phyloP scores from a whole-genome alignment of 2,329 filamentous ascomycete genomes.

The Cercospora zeina region DNA sequence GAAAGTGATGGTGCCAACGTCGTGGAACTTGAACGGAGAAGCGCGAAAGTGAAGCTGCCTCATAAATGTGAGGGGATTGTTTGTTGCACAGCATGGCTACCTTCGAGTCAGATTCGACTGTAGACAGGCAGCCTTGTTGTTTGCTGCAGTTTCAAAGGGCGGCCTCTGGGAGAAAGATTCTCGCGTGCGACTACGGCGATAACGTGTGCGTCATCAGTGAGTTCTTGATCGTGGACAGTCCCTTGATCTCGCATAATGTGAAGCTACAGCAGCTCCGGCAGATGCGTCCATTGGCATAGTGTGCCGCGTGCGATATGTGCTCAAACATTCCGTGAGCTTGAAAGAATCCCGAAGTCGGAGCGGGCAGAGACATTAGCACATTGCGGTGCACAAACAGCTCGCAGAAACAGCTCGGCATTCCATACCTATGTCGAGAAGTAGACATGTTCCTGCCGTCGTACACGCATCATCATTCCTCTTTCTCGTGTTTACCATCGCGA shows the following conservation, averaged over 20 bases:
- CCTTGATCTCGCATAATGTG: too few relatives aligned
- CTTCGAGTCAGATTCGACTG: conserved; percentile 9
- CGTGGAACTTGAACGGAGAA: neutral
- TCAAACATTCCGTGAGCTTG: too few relatives aligned
- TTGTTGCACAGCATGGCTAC: conserved; percentile 12
- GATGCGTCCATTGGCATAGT: too few relatives aligned
- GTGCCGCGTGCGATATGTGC: too few relatives aligned
- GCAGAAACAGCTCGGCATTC: neutral
- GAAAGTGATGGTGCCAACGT: neutral
- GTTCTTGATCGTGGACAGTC: too few relatives aligned
- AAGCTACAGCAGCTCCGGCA: too few relatives aligned
- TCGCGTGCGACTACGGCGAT: neutral
- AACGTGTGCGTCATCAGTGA: neutral
- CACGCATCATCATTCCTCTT: conserved; percentile 1
- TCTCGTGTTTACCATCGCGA: neutral
- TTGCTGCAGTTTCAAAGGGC: conserved; percentile 16
- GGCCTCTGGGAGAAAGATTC: conserved; percentile 7
- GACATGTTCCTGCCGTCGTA: neutral
- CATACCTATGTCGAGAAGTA: conserved; percentile 7
- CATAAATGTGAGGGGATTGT: neutral
- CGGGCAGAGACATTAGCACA: neutral
- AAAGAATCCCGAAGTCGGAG: neutral
- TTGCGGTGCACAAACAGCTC: neutral
- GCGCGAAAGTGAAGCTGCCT: neutral
- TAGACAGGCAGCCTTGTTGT: conserved; percentile 16